These are phyloP conservation scores for Suhomyces guaymorum DNA, from an alignment of 1,139 yeast species.

Conservation along the genomic window DNA sequence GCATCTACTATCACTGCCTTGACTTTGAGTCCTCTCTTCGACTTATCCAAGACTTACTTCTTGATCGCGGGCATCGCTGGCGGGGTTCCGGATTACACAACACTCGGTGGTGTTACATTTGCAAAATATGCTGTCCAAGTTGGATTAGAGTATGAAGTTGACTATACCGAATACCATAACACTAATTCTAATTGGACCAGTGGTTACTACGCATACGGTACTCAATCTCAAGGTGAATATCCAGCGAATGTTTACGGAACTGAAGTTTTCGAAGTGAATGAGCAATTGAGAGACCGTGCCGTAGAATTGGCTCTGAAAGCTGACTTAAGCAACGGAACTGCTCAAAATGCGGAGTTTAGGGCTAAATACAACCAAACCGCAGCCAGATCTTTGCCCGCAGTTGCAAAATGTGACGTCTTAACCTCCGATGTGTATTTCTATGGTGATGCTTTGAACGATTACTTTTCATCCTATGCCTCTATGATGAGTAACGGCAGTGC, in stretches of 20 bases:
- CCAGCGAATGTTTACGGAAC: constrained; percentile 63
- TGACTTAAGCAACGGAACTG: constrained; percentile 48
- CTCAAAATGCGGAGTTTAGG: constrained; percentile 46
- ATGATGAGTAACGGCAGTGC: constrained; percentile 62
- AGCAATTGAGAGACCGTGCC: constrained; percentile 59
- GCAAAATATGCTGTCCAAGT: constrained; percentile 65
- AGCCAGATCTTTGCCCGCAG: constrained; percentile 50
- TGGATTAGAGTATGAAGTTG: constrained; percentile 59
- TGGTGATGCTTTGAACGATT: constrained; percentile 53
- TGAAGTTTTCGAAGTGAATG: constrained; percentile 66
- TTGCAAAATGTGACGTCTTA: constrained; percentile 57
- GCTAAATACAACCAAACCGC: constrained; percentile 49
- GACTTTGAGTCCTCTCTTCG: constrained; percentile 54
- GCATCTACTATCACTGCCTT: constrained; percentile 61
- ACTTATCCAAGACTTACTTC: constrained; percentile 60
- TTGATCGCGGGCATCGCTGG: constrained; percentile 70
- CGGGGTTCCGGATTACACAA: constrained; percentile 52
- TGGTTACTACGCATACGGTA: constrained; percentile 61
- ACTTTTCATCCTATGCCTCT: constrained; percentile 49
- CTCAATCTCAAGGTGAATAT: constrained; percentile 50
- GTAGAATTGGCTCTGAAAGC: constrained; percentile 49
- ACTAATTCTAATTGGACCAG: constrained; percentile 58
- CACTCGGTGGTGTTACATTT: constrained; percentile 59
- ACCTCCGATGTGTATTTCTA: constrained; percentile 64
- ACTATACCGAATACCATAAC: constrained; percentile 44